Percentiles rank a stretch among this genome's conserved stretches.
phyloP scores from a whole-genome alignment of 495 filamentous ascomycete genomes.

The Daldinia loculata region DNA sequence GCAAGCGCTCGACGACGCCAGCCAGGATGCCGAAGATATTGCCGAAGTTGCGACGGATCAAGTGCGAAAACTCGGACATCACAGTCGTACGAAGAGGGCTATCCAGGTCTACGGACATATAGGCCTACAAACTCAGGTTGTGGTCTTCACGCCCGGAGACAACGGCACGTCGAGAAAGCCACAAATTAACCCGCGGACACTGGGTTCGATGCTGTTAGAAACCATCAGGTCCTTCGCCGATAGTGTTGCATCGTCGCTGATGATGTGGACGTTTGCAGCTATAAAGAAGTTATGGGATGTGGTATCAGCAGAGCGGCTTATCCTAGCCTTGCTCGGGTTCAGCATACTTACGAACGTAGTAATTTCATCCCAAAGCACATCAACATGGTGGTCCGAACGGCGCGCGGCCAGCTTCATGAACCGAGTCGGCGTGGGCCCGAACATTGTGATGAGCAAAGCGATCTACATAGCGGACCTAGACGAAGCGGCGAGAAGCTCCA shows the following conservation, averaged over 20 bases:
- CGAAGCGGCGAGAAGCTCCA: constrained; percentile 62
- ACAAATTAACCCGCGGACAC: constrained; percentile 70
- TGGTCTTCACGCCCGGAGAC: constrained; percentile 66
- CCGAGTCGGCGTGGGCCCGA: constrained; percentile 78
- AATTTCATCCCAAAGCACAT: constrained; percentile 71
- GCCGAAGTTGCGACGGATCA: constrained; percentile 87
- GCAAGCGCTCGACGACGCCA: constrained; percentile 81
- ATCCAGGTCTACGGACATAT: constrained; percentile 90
- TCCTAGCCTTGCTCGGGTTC: constrained; percentile 70
- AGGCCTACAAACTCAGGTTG: constrained; percentile 72
- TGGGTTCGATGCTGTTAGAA: constrained; percentile 75
- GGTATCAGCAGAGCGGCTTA: constrained; percentile 75
- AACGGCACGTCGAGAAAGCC: constrained; percentile 54
- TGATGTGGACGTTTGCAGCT: constrained; percentile 74
- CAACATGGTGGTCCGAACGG: constrained; percentile 86
- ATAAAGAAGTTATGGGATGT: constrained; percentile 73
- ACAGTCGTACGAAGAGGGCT: constrained; percentile 88
- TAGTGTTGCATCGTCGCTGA: constrained; percentile 72
- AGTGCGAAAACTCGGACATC: constrained; percentile 79
- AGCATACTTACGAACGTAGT: constrained; percentile 76
- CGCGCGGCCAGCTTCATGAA: constrained; percentile 81
- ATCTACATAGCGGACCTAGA: constrained; percentile 86
- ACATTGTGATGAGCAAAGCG: constrained; percentile 81
- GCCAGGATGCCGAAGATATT: constrained; percentile 84
- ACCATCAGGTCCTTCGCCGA: constrained; percentile 72